Evolutionary conservation across 768 basidiomycete species (phyloP), one percentile per base, ranked within the genome.

Genomic region (Arthromyces matolae): DNA sequence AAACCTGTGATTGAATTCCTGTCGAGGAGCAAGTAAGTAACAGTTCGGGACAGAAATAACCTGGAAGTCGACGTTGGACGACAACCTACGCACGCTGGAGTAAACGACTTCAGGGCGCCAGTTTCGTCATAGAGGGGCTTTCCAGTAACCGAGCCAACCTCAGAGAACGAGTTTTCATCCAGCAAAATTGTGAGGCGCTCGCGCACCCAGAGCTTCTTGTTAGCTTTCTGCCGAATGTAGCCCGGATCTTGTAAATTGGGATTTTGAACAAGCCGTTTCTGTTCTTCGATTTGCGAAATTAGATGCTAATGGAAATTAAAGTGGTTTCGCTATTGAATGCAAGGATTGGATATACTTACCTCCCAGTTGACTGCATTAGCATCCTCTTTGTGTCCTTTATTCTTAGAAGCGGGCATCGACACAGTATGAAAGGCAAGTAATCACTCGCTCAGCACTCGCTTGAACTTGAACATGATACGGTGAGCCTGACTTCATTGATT

Each of bases 1-100:
- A 64, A 72, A 1, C 71, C 71, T 20, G 63, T 72, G 1, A 72
- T 64, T 14, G 64, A 57, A 47, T 72, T 72, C 25, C 69, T 72
- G 24, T 1, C 29, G 44, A 22, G 13, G 40, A 19, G 34, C 22
- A 12, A 10, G n/a, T 19, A 2, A 39, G 29, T 19, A 27, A n/a
- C n/a, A n/a, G n/a, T n/a, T n/a, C 12, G 5, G 20, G 13, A 22
- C 9, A n/a, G 18, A 27, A 8, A 20, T 18, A 16, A 35, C 18
- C n/a, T 2, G 32, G 23, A 8, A 18, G n/a, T n/a, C n/a, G n/a
- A n/a, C n/a, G n/a, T n/a, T n/a, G n/a, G n/a, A n/a, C n/a, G n/a
- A n/a, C n/a, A n/a, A n/a, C n/a, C 8, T 2, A 55, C 67, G 16
- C 54, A 70, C 71, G 69, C 71, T 42, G 71, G 69, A 10, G 60